Evolutionary conservation across 176 grass and related monocot species (phyloP).

Genomic region (Phoenix dactylifera): DNA sequence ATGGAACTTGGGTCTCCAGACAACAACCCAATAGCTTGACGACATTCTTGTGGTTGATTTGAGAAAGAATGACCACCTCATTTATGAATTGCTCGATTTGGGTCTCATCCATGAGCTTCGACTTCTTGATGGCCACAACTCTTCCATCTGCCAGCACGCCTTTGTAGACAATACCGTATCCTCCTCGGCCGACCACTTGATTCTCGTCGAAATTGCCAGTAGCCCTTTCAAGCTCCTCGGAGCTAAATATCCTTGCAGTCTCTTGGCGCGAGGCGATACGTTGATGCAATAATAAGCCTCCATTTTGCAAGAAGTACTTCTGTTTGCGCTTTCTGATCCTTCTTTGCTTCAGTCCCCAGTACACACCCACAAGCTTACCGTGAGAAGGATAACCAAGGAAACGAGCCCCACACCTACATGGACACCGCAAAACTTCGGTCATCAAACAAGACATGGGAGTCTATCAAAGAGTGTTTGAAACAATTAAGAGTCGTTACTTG

Average conservation of each 20-base stretch:
- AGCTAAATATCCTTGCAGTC: constrained; percentile 36
- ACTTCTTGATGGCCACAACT: constrained; percentile 49
- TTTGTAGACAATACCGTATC: constrained; percentile 53
- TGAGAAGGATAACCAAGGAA: constrained; percentile 22
- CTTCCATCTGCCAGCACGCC: constrained; percentile 27
- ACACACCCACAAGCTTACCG: constrained; percentile 24
- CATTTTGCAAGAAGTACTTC: constrained; percentile 41
- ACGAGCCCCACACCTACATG: constrained; percentile 22
- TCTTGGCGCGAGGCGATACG: constrained; percentile 27
- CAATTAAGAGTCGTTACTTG: too few relatives aligned
- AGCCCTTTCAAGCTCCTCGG: constrained; percentile 36
- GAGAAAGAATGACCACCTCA: constrained; percentile 47
- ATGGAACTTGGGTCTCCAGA: constrained; percentile 45
- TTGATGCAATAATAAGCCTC: constrained; percentile 36
- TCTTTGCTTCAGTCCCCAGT: constrained; percentile 36
- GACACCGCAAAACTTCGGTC: too few relatives aligned
- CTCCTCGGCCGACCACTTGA: constrained; percentile 41
- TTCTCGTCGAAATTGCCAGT: constrained; percentile 32
- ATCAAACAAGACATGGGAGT: too few relatives aligned
- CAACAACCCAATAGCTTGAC: constrained; percentile 53
- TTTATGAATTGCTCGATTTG: constrained; percentile 64
- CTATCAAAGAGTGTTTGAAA: too few relatives aligned
- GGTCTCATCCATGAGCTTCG: constrained; percentile 35
- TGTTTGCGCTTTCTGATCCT: constrained; percentile 24
- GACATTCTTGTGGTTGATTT: constrained; percentile 42